These are phyloP conservation scores for Staphylotrichum tortipilum DNA, from an alignment of 495 filamentous ascomycete genomes.

Conservation along the genomic window DNA sequence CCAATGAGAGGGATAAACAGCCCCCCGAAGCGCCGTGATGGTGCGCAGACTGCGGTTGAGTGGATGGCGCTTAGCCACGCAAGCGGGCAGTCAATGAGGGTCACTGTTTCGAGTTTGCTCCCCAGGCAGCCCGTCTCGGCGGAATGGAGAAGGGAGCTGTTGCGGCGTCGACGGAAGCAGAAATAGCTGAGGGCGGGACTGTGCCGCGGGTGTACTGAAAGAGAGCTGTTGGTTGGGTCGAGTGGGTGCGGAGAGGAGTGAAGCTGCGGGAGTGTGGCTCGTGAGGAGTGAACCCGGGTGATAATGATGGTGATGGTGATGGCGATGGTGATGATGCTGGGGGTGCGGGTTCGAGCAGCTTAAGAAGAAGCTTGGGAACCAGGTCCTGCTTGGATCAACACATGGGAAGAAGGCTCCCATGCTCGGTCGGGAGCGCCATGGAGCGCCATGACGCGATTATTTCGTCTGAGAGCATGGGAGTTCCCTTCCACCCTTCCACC, in stretches of 20 bases:
- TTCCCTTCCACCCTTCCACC: too few species aligned
- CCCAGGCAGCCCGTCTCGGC: slow-evolving; percentile 1
- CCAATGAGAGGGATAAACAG: slow-evolving; percentile 23
- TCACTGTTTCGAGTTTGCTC: slow-evolving; percentile 17
- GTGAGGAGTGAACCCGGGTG: too few species aligned
- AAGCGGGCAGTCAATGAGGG: slow-evolving; percentile 16
- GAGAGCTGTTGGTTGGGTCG: not conserved
- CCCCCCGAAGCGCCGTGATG: slow-evolving; percentile 30
- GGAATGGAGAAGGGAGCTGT: too few species aligned
- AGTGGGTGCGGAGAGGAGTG: too few species aligned
- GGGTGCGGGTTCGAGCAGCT: not conserved
- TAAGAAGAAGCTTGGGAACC: not conserved
- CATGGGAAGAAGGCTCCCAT: not conserved
- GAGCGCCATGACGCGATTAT: slow-evolving; percentile 15
- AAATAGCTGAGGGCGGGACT: not conserved
- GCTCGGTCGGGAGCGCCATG: not conserved
- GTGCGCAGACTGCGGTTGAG: slow-evolving; percentile 13
- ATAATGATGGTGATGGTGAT: too few species aligned
- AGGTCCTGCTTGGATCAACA: not conserved
- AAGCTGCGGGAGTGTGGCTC: too few species aligned
- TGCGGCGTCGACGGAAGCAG: slow-evolving; percentile 1
- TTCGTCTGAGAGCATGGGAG: slow-evolving; percentile 7
- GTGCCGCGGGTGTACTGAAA: too few species aligned
- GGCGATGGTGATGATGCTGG: too few species aligned
- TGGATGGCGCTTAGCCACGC: slow-evolving; percentile 29